Evolutionary conservation across 1,284 basidiomycete genomes (phyloP).

Genomic region (Schizopora paradoxa): DNA sequence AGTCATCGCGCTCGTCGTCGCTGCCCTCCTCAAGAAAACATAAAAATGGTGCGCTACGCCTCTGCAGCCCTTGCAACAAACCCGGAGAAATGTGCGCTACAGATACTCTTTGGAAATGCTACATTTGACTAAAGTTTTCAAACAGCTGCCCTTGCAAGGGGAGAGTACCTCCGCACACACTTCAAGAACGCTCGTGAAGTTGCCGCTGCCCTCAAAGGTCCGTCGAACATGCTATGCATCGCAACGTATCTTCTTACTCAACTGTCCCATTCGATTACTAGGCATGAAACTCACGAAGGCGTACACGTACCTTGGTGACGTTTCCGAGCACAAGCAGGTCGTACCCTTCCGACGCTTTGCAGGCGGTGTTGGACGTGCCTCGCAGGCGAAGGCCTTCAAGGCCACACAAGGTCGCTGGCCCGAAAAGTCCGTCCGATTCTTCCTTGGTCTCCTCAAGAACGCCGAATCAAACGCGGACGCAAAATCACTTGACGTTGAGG

Average conservation of each 20-base stretch:
- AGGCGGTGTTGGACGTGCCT: constrained; percentile 95
- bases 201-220: constrained; percentile 83
- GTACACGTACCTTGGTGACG: constrained; percentile 91
- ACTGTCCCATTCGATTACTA: constrained; percentile 25
- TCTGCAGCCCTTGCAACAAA: constrained; percentile 79
- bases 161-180: constrained; percentile 97
- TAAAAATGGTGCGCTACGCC: constrained; percentile 78
- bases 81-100: constrained; percentile 84
- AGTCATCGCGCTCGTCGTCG: neutral
- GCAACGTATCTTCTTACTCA: neutral
- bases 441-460: constrained; percentile 95
- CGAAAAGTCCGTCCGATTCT: constrained; percentile 97
- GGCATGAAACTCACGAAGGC: constrained; percentile 96
- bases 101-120: constrained; percentile 4
- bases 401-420: constrained; percentile 99
- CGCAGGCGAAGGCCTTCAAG: constrained; percentile 97
- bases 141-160: constrained; percentile 84
- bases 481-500: constrained; percentile 92
- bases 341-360: constrained; percentile 97
- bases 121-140: constrained; percentile 7
- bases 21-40: neutral
- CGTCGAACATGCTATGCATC: neutral
- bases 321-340: constrained; percentile 94
- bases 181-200: constrained; percentile 99
- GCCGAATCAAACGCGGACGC: constrained; percentile 99